Evolutionary conservation across 2,329 filamentous ascomycete genomes (phyloP), one percentile per base, ranked within the genome.

Genomic region (Pyrenochaeta sp.): DNA sequence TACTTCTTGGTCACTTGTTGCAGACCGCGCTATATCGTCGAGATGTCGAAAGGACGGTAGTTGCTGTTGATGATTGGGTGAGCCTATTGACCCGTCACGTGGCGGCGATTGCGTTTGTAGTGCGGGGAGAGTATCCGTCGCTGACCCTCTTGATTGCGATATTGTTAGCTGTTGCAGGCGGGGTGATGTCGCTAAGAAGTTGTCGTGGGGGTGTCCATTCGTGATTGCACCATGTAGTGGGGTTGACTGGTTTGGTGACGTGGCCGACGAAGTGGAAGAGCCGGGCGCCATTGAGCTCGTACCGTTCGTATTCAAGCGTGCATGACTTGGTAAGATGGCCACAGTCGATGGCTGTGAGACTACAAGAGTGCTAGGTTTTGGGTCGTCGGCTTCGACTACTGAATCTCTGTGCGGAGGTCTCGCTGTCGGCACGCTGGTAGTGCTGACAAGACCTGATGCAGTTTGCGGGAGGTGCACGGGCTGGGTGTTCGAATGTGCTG

Each of bases 41-140:
- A 78, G 59, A 12, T 75, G 71, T 13, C 66, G 62, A 48, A 78
- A 77, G 1, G 67, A 67, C 5, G 76, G 76, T 8, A 78, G 63
- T 45, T 54, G 49, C 45, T 68, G 65, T 48, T 72, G 66, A 22
- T 71, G 69, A 42, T 62, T 73, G 10, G 76, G 72, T 10, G 76
- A 78, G 7, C 58, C 51, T 45, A 61, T 59, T 40, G 64, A 54
- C 25, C 65, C 67, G 51, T 76, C 73, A 37, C 64, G 62, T 12
- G 64, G 64, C 8, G 75, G 72, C 10, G 75, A 75, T 6, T 67
- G 67, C 13, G 73, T 71, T 45, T 78, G 76, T 4, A 79, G 60
- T 13, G 72, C 73, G 10, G 76, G 75, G 12, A 79, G 67, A n/a
- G 67, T 77, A 32, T 77, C 67, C 36, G 65, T 67, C 8, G 60